Conservation (phyloP, 495 filamentous ascomycete genomes). For the Pyronema omphalodes region DNA sequence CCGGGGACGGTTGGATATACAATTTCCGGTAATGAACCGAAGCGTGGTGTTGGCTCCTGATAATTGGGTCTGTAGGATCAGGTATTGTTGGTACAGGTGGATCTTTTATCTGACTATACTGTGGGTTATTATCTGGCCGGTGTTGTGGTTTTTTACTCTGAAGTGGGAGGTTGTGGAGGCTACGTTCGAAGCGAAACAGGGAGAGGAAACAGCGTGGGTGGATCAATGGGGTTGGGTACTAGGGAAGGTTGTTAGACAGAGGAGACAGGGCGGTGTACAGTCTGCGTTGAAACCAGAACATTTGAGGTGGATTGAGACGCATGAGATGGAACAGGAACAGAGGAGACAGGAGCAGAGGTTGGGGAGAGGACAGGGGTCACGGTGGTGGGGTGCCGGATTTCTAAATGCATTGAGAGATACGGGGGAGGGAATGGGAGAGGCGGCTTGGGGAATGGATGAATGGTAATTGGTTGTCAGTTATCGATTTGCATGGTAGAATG, state of each 20-base stretch:
- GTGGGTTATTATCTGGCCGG: conserved; percentile 45
- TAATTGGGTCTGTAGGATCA: conserved; percentile 36
- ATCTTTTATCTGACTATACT: conserved; percentile 42
- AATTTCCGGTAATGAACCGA: conserved; percentile 33
- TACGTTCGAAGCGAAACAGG: conserved; percentile 26
- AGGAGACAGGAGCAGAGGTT: neutral
- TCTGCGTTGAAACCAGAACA: neutral
- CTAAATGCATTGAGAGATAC: neutral
- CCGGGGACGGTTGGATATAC: conserved; percentile 34
- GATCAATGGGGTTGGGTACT: conserved; percentile 9
- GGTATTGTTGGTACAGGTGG: conserved; percentile 40
- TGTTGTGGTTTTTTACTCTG: conserved; percentile 41
- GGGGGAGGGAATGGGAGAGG: neutral
- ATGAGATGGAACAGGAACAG: neutral
- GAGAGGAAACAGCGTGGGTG: conserved; percentile 15
- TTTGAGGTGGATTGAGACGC: conserved; percentile 1
- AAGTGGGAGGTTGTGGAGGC: conserved; percentile 39
- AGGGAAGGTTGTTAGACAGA: conserved; percentile 7
- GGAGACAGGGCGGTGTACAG: neutral
- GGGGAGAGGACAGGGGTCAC: neutral
- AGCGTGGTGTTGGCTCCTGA: conserved; percentile 37
- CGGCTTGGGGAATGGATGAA: conserved; percentile 2
- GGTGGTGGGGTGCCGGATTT: neutral
- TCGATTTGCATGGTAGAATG: neutral
- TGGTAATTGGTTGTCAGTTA: neutral